Evolutionary conservation across 768 basidiomycete genomes (phyloP), one percentile per base, ranked within the genome.

Genomic region (Tulasnella calospora): DNA sequence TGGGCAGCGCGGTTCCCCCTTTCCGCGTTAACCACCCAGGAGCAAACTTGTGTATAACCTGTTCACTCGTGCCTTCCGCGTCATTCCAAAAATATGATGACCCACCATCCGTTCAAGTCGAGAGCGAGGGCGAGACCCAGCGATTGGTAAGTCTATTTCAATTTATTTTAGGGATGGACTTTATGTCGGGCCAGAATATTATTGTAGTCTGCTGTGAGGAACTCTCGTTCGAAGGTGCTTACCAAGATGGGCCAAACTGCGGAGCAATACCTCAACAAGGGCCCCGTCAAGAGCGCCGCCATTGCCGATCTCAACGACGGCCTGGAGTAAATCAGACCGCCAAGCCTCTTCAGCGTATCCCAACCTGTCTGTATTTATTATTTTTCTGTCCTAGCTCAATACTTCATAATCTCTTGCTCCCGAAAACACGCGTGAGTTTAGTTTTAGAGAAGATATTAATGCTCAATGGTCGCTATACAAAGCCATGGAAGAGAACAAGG

Each of bases 191-290:
- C n/a, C 40, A 10, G 44, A 55, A 30, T 44, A 69, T n/a, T 79
- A 72, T 81, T 82, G 19, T 83, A 95, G 94, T 94, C 92, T 35
- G 85, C 94, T n/a, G n/a, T 0, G 94, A 95, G 83, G 93, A 95
- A 84, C 82, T 95, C 36, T 95, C 94, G 0, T n/a, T 93, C 94
- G 1, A 94, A 94, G 92, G 92, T 95, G 2, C 86, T 95, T 36
- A 87, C 85, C 17, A 99, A 99, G 87, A 97, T 99, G 96, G 92
- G 91, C 84, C 94, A 96, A 83, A 99, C 97, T 27, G 96, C 96
- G 1, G 93, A 97, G 83, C 92, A 95, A 79, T 98, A 89, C 85
- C 86, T 98, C 61, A 95, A 95, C 86, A 96, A 96, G 86, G 91
- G 90, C n/a, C n/a, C n/a, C 81, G 90, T 98, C 87, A 96, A 93